Evolutionary conservation across 441 rosid genomes (phyloP), one percentile per base, ranked within the genome.

Genomic region (Lepidium campestre): DNA sequence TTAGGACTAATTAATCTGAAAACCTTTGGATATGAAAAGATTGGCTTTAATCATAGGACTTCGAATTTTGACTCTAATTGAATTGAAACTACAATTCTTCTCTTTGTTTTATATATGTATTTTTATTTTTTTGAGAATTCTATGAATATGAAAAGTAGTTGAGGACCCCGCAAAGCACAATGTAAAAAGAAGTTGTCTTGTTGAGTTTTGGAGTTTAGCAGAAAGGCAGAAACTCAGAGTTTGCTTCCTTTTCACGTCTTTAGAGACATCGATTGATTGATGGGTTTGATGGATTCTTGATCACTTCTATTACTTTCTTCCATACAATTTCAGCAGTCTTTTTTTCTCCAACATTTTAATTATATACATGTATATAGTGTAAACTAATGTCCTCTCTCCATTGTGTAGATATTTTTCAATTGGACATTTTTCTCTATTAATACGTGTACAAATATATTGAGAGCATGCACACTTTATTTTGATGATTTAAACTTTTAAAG

Each of bases 211-310:
- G 40, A 60, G 27, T 61, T 60, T 73, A 60, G 63, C 59, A 37
- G 14, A 67, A 54, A 46, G 63, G 58, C 77, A 59, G 57, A 67
- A 59, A 66, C 67, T 42, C 67, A 59, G 63, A 66, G 63, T 73
- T 86, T 86, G 82, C 93, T 85, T 89, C 81, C 80, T 62, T 76
- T 79, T 81, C 80, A 86, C 93, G 93, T 80, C 78, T 83, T 67
- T 27, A 57, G 45, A 66, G 75, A 57, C 50, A 45, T 62, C 29
- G 65, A 70, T 64, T 76, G 81, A 70, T 74, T 72, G 87, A 77
- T 74, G 60, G 79, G 74, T 60, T 62, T 59, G 61, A 70, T 71
- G 65, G 79, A 67, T 74, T 86, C 87, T 82, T 76, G 76, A 75
- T 77, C 68, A 35, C 57, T 73, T 50, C 58, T 71, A 55, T 75